Percentiles rank a stretch among this genome's conserved stretches.
Evolutionary conservation across 108 stramenopile species (phyloP).

Genomic region (Mediolabrus comicus): DNA sequence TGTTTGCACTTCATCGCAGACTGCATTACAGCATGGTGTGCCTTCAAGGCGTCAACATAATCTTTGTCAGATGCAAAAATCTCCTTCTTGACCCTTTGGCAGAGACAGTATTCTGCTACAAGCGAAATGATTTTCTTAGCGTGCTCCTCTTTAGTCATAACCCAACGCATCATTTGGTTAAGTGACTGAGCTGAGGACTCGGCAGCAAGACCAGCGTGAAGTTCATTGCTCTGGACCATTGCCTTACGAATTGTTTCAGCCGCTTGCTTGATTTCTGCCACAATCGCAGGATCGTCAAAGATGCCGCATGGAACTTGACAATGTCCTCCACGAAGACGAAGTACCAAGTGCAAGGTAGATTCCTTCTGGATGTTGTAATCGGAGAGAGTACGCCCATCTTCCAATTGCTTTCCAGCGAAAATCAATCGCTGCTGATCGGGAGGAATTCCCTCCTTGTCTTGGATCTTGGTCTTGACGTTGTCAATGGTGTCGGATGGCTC

Average conservation of each 20-base stretch:
- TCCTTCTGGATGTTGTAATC: constrained; percentile 98
- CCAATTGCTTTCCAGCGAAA: constrained; percentile 95
- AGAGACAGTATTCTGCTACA: constrained; percentile 73
- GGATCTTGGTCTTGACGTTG: constrained; percentile 99
- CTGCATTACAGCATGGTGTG: constrained; percentile 78
- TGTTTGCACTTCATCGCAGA: constrained; percentile 83
- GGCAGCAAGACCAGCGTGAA: constrained; percentile 50
- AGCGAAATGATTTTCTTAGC: constrained; percentile 66
- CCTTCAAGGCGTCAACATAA: constrained; percentile 70
- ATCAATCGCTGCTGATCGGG: constrained; percentile 96
- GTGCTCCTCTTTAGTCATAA: constrained; percentile 81
- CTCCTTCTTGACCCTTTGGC: constrained; percentile 77
- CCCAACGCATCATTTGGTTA: constrained; percentile 84
- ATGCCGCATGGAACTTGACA: constrained; percentile 85
- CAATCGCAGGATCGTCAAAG: constrained; percentile 78
- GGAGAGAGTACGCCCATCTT: constrained; percentile 89
- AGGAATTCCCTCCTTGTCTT: constrained; percentile 99
- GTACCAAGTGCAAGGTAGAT: constrained; percentile 93
- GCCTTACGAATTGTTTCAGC: constrained; percentile 72
- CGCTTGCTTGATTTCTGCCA: constrained; percentile 55
- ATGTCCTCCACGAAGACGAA: constrained; percentile 87
- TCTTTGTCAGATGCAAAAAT: constrained; percentile 61
- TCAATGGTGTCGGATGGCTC: constrained; percentile 99
- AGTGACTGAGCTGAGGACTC: constrained; percentile 45
- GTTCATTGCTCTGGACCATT: constrained; percentile 64